Evolutionary conservation across 129 eudicot genomes (phyloP), one percentile per base, ranked within the genome.

Genomic region (Apium graveolens): DNA sequence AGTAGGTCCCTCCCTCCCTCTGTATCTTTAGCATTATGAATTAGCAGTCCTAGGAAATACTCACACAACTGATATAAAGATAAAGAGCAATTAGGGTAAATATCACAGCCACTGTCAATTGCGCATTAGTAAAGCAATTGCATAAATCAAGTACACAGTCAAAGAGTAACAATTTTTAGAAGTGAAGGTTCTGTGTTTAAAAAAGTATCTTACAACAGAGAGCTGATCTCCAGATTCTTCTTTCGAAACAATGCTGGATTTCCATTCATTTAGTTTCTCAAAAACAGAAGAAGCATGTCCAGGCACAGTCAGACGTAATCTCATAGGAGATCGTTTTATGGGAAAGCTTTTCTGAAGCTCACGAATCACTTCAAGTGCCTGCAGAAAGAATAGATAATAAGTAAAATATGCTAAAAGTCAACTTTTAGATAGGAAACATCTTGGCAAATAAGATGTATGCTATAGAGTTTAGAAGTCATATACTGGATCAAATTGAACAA

Each of bases 311-410:
- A 95, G 51, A 62, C 96, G 75, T 62, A 91, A 77, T 79, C 94
- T 91, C 98, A 95, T 91, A 38, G 94, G 98, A 43, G 96, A 87
- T 77, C 98, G 79, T 84, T 95, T 95, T 51, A 95, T 91, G 4
- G 98, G 98, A 74, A 73, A 95, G 70, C 85, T 93, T 80, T 90
- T 90, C 71, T 91, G 96, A 87, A 95, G 97, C 83, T 95, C 97
- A n/a, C 92, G 91, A 60, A 95, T 95, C 70, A 95, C 98, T 70
- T 95, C 98, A 62, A 95, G 80, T 37, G 98, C 98, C 98, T 91
- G 91, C 49, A 75, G 21, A 68, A 44, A 29, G 16, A 27, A 86
- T 46, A 79, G 0, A 57, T 38, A 7, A 80, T 80, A 14, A 80
- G 68, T 57, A 16, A 77, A 78, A 41, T 27, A 80, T 34, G 44